Evolutionary conservation across 257 asterid species (phyloP).

Genomic region (Nicotiana knightiana): DNA sequence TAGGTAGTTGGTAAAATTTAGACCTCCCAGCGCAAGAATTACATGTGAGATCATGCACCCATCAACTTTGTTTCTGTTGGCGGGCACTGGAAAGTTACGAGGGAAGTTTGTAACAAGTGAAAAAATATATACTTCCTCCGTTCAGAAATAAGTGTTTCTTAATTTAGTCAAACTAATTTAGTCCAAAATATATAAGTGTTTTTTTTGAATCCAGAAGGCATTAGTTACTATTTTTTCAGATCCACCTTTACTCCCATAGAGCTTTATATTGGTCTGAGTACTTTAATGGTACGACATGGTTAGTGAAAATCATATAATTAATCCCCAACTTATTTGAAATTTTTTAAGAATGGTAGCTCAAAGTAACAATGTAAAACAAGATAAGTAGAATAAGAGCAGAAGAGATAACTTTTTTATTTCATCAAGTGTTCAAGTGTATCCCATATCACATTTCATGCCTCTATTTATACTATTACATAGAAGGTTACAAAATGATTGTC

Average conservation of each 20-base stretch:
- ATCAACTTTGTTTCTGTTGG: neutral
- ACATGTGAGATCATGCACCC: neutral
- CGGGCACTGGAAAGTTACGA: neutral
- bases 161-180: no score
- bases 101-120: neutral
- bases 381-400: no score
- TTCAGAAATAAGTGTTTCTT: no score
- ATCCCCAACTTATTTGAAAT: neutral
- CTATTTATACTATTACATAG: no score
- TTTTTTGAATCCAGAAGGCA: neutral
- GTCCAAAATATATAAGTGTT: neutral
- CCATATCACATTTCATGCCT: no score
- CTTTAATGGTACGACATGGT: neutral
- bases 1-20: neutral
- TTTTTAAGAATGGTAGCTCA: no score
- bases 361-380: no score
- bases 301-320: neutral
- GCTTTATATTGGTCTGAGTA: neutral
- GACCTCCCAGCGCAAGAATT: neutral
- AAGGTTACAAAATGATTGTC: no score
- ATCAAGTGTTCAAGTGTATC: no score
- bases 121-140: neutral
- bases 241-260: neutral
- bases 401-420: no score
- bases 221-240: neutral